Conservation (phyloP, 129 eudicot species). For the Flaveria brownii region DNA sequence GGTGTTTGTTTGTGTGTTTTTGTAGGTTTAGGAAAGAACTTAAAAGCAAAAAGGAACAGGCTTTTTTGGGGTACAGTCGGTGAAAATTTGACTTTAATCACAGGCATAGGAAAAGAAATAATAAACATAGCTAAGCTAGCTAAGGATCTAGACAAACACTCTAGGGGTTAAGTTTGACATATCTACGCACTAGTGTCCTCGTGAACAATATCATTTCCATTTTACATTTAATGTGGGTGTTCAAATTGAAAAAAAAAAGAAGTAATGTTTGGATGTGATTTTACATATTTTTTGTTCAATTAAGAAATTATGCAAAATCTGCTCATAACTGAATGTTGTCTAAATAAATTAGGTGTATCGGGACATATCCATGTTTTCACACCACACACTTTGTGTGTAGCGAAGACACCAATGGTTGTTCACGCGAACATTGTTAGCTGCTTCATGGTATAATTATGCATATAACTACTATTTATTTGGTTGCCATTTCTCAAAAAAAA, state of each 20-base stretch:
- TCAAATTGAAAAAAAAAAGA: too few relatives aligned
- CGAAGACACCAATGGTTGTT: background rate
- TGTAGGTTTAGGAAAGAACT: constrained; percentile 39
- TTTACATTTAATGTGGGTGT: background rate
- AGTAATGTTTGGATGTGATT: background rate
- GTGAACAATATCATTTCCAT: background rate
- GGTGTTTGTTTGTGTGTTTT: constrained; percentile 32
- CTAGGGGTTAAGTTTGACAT: constrained; percentile 33
- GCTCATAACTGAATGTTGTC: too few relatives aligned
- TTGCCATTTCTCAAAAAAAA: too few relatives aligned
- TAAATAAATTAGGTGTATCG: background rate
- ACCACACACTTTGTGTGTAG: constrained; percentile 3
- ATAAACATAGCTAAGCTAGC: constrained; percentile 41
- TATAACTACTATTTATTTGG: too few relatives aligned
- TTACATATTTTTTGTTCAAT: background rate
- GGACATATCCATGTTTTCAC: background rate
- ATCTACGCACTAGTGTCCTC: constrained; percentile 27
- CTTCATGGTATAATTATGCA: background rate
- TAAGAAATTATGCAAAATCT: too few relatives aligned
- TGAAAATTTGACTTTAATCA: constrained; percentile 48
- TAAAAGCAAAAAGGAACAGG: constrained; percentile 41
- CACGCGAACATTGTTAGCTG: background rate
- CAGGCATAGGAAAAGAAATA: constrained; percentile 39
- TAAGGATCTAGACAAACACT: constrained; percentile 42
- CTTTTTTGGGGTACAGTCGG: constrained; percentile 43